A percentile compares a stretch with the other conserved stretches of the same genome.
These are phyloP conservation scores for Alternaria hordeiaustralica DNA, from an alignment of 2,329 filamentous ascomycete genomes.

Conservation along the genomic window DNA sequence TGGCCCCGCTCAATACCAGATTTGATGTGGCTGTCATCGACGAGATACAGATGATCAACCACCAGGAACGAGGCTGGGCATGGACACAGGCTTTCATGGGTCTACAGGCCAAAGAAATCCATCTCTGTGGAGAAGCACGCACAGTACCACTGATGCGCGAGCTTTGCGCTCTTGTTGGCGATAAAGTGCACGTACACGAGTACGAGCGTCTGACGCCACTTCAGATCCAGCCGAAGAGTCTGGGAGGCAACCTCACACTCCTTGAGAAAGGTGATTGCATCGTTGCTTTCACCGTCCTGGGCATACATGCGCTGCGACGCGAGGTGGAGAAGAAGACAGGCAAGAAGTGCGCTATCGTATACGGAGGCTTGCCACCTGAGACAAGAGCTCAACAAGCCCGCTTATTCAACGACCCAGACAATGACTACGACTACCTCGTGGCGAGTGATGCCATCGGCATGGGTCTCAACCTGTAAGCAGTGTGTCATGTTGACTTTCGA, in stretches of 20 bases:
- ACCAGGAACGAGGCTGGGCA: slow-evolving; percentile 81
- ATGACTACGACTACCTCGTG: slow-evolving; percentile 92
- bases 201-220: slow-evolving; percentile 87
- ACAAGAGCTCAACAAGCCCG: slow-evolving; percentile 89
- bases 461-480: slow-evolving; percentile 83
- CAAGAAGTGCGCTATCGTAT: slow-evolving; percentile 86
- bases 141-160: slow-evolving; percentile 79
- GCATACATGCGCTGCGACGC: slow-evolving; percentile 79
- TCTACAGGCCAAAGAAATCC: slow-evolving; percentile 84
- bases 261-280: slow-evolving; percentile 90
- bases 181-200: slow-evolving; percentile 78
- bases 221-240: slow-evolving; percentile 66
- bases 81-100: slow-evolving; percentile 94
- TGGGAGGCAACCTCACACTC: slow-evolving; percentile 69
- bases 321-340: slow-evolving; percentile 79
- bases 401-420: slow-evolving; percentile 93
- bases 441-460: slow-evolving; percentile 97
- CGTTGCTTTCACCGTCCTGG: slow-evolving; percentile 82
- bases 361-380: slow-evolving; percentile 89
- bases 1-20: slow-evolving; percentile 68
- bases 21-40: slow-evolving; percentile 94
- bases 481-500: background rate
- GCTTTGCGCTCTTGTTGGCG: slow-evolving; percentile 79
- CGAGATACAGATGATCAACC: slow-evolving; percentile 97
- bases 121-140: slow-evolving; percentile 90